Base-by-base conservation (phyloP, 176 grass and related monocot species). In the Raddia guianensis region DNA sequence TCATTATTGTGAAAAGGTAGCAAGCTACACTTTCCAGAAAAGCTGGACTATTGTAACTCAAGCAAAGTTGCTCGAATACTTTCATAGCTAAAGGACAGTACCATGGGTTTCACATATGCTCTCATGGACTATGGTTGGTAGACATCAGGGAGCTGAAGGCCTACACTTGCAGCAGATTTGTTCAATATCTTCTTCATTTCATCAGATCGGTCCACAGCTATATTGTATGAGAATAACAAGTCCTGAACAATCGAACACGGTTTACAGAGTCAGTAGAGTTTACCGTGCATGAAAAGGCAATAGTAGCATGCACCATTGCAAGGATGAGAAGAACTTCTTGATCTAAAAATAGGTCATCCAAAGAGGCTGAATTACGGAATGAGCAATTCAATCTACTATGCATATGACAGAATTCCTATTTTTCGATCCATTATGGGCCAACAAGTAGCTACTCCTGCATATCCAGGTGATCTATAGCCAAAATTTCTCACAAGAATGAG, bases 141-240 rank as follows among this genome's bases (percentile, higher is more conserved):
- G 33, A 91, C 90, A 80, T 93, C 86, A 60, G 96, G 96, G 86
- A 99, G 90, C 82, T 68, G 78, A 59, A 99, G 96, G 55, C 90
- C 92, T 51, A 99, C 92, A 76, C 92, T 99, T 67, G 90, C 92
- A 15, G 96, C 96, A 91, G 96, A 99, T 93, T 95, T 99, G 68
- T 93, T 86, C 58, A 99, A 48, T 88, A 86, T 80, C 78, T 91
- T 95, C 90, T 87, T 98, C 90, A 95, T 93, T 73, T 98, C 92
- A 43, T 95, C 96, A 16, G 90, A 89, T 76, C 96, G 78, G 82
- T 95, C 90, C 71, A 95, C 92, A 16, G 92, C 96, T 74, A 98
- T 95, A 51, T 98, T 98, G 62, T 95, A 95, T 8, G 96, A 93
- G 80, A 95, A 91, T 40, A 98, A 81, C 57, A 98, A 79, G 5